phyloP scores from a whole-genome alignment of 1,284 basidiomycete genomes.

The Boletus holoroseus region DNA sequence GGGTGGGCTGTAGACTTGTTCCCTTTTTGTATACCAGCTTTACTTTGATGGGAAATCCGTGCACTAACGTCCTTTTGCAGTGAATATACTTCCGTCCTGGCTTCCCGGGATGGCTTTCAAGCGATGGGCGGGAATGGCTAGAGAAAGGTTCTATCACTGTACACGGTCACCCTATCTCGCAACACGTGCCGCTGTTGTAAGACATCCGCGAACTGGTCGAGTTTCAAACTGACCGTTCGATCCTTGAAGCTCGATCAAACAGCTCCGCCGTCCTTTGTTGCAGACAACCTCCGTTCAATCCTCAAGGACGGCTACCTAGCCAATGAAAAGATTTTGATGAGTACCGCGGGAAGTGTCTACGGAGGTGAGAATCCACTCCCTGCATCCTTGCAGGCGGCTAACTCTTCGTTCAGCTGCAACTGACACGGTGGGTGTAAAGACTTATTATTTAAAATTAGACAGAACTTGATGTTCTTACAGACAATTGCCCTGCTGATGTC shows the following conservation, averaged over 20 bases:
- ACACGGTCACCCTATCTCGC: conserved; percentile 6
- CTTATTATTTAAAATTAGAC: neutral
- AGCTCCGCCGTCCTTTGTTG: conserved; percentile 11
- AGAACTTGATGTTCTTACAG: conserved; percentile 7
- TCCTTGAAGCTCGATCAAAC: conserved; percentile 10
- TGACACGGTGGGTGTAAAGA: conserved; percentile 4
- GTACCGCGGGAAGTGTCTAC: conserved; percentile 13
- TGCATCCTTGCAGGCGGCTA: neutral
- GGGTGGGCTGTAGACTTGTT: conserved; percentile 14
- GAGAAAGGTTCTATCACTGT: conserved; percentile 11
- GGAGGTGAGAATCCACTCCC: conserved; percentile 4
- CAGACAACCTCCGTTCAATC: conserved; percentile 9
- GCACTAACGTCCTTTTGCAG: neutral
- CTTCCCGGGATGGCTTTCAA: conserved; percentile 20
- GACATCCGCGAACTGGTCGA: neutral
- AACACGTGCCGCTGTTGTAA: conserved; percentile 7
- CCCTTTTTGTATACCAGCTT: conserved; percentile 5
- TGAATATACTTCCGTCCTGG: conserved; percentile 12
- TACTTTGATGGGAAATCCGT: neutral
- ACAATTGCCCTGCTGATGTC: conserved; percentile 21
- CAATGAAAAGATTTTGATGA: conserved; percentile 12
- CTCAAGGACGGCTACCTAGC: neutral
- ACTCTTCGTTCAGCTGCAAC: conserved; percentile 9
- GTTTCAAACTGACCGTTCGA: neutral
- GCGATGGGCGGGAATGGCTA: conserved; percentile 9